Percentiles rank a stretch among this genome's conserved stretches.
These are phyloP conservation scores for Naganishia antarctica DNA, from an alignment of 768 basidiomycete species.

Conservation along the genomic window DNA sequence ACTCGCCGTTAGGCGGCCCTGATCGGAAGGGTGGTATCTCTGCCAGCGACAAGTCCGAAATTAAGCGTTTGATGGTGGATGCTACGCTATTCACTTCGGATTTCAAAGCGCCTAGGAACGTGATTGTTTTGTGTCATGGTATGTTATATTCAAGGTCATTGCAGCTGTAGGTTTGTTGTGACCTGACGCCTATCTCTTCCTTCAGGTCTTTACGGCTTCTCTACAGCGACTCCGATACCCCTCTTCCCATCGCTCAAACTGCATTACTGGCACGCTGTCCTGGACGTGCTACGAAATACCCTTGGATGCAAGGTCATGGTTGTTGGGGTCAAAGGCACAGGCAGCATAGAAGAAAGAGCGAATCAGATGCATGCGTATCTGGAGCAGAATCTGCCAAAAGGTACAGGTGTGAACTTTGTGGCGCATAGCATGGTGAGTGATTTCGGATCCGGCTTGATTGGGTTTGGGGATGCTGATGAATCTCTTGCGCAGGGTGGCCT, in stretches of 20 bases:
- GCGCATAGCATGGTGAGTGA: constrained; percentile 79
- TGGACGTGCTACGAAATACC: constrained; percentile 69
- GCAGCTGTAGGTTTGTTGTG: no score
- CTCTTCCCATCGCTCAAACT: constrained; percentile 75
- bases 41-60: constrained; percentile 32
- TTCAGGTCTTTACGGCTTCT: constrained; percentile 83
- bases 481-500: constrained; percentile 63
- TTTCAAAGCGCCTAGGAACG: constrained; percentile 68
- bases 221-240: constrained; percentile 70
- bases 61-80: constrained; percentile 60
- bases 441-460: background rate
- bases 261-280: constrained; percentile 90
- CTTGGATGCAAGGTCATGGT: constrained; percentile 93
- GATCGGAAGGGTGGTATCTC: constrained; percentile 19
- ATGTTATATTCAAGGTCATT: constrained; percentile 45
- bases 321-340: constrained; percentile 87
- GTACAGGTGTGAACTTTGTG: constrained; percentile 81
- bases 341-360: constrained; percentile 77
- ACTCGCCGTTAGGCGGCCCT: constrained; percentile 31
- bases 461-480: background rate
- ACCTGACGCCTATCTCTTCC: constrained; percentile 39
- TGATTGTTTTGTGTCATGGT: constrained; percentile 96
- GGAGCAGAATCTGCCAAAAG: constrained; percentile 57
- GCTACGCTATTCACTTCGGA: constrained; percentile 74
- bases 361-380: constrained; percentile 69